Percentiles rank a stretch among this genome's conserved stretches.
Conservation (phyloP, 306 rosid species). For the Prunus armeniaca region DNA sequence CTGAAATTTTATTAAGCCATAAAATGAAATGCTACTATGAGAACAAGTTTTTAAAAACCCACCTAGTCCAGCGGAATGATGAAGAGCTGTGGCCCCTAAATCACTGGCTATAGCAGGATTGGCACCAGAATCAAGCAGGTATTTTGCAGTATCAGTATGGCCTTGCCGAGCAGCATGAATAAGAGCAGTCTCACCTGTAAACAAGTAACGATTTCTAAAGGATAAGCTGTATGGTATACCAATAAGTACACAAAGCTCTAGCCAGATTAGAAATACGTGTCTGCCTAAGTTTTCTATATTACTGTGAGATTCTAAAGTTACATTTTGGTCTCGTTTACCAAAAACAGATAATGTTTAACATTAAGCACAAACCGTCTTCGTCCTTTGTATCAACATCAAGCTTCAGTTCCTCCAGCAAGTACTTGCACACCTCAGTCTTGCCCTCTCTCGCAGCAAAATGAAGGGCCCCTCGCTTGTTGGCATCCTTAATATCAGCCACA, state of each 20-base stretch:
- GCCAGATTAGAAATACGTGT: not conserved
- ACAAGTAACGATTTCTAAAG: not conserved
- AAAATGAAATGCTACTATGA: not conserved
- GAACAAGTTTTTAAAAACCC: not conserved
- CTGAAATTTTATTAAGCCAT: not conserved
- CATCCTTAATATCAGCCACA: constrained; percentile 78
- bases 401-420: constrained; percentile 72
- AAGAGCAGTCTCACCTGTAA: constrained; percentile 76
- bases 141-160: constrained; percentile 67
- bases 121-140: constrained; percentile 66
- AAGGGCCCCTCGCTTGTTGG: constrained; percentile 88
- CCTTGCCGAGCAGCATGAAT: constrained; percentile 93
- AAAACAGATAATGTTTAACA: not conserved
- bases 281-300: not conserved
- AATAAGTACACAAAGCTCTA: not conserved
- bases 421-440: constrained; percentile 69
- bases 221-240: not conserved
- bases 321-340: not conserved
- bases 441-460: constrained; percentile 93
- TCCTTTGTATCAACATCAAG: constrained; percentile 69
- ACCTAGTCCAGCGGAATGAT: constrained; percentile 93
- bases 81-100: constrained; percentile 83
- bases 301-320: not conserved
- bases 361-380: constrained; percentile 64
- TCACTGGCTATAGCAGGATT: constrained; percentile 63